Evolutionary conservation across 139 green algal genomes (phyloP).

Genomic region (Chlamydomonas applanata): DNA sequence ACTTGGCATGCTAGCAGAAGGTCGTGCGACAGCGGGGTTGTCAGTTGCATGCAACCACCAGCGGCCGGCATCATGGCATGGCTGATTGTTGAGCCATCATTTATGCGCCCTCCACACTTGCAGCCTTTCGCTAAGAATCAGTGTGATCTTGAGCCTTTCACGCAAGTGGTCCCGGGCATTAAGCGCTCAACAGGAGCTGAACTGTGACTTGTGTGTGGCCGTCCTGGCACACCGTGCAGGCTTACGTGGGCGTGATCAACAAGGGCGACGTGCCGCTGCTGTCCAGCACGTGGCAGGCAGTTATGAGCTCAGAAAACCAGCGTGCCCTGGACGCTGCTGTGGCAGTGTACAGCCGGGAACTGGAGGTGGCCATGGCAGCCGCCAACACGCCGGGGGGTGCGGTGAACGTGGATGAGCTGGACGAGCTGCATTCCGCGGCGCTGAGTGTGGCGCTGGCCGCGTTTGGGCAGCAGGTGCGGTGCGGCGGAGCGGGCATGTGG

Average conservation of each 20-base stretch:
- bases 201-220: too few species aligned
- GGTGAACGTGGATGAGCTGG: conserved; percentile 8
- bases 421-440: neutral
- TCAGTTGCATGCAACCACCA: too few species aligned
- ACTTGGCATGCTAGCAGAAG: neutral
- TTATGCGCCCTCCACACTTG: too few species aligned
- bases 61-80: neutral
- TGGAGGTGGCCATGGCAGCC: neutral
- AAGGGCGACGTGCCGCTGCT: conserved; percentile 54
- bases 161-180: too few species aligned
- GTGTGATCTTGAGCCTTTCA: neutral
- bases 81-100: neutral
- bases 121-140: neutral
- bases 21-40: too few species aligned
- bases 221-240: conserved; percentile 40
- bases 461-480: conserved; percentile 14
- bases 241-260: conserved; percentile 88
- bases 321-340: conserved; percentile 29
- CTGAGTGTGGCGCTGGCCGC: conserved; percentile 9
- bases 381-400: too few species aligned
- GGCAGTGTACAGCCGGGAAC: conserved; percentile 21
- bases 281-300: conserved; percentile 33
- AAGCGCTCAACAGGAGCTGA: too few species aligned
- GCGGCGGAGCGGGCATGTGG: too few species aligned
- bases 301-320: conserved; percentile 36